Evolutionary conservation across 345 rosid species (phyloP).

Genomic region (Gossypium bickii): DNA sequence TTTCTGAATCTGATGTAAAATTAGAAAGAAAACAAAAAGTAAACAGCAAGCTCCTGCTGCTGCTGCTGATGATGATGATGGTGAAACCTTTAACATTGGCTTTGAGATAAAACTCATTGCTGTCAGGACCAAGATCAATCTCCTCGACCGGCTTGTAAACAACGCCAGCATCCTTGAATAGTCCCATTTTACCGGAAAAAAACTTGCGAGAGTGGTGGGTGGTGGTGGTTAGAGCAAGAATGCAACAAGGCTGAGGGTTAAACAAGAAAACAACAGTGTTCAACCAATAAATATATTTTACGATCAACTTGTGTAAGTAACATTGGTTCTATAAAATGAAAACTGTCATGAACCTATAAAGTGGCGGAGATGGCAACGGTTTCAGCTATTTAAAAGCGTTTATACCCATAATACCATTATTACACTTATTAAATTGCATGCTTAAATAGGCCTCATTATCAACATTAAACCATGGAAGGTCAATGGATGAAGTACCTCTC

Average conservation of each 20-base stretch:
- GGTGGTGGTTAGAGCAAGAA: neutral
- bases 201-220: neutral
- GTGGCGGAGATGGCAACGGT: neutral
- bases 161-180: slow-evolving; percentile 32
- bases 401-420: neutral
- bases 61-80: neutral
- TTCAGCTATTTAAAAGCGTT: neutral
- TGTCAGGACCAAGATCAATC: slow-evolving; percentile 40
- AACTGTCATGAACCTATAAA: neutral
- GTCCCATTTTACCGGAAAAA: slow-evolving; percentile 33
- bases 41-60: neutral
- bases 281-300: neutral
- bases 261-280: neutral
- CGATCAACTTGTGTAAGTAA: neutral
- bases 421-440: neutral
- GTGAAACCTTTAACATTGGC: slow-evolving; percentile 65
- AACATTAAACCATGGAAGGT: neutral
- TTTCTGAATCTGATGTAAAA: neutral
- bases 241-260: slow-evolving; percentile 1
- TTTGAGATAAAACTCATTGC: slow-evolving; percentile 38
- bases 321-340: neutral
- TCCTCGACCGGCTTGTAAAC: slow-evolving; percentile 44
- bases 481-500: too few relatives aligned
- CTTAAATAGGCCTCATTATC: neutral
- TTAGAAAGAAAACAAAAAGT: neutral